Base-by-base conservation (phyloP, 352 stramenopile species). In the Pythium graminicola region DNA sequence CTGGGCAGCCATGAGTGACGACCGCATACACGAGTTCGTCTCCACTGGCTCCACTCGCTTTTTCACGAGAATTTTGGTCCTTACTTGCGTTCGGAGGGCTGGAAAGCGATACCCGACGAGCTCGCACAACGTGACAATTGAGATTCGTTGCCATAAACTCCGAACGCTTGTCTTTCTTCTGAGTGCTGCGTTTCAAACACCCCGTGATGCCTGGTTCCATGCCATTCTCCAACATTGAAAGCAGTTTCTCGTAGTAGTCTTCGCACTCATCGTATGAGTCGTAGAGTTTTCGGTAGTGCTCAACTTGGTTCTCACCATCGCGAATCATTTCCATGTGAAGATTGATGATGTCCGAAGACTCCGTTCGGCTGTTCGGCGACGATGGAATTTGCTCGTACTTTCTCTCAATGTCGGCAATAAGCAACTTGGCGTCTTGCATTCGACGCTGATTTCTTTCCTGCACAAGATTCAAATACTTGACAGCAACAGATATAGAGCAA, bases 131-230 rank as follows among this genome's bases (percentile, higher is more conserved):
- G 49, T 94, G 83, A 20, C 75, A 89, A 50, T 91, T 90, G 1
- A 94, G 48, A 64, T 94, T 94, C 9, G 79, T 91, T 2, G 81
- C 71, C 83, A 94, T 94, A 50, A 94, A 94, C 40, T 85, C 73
- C 1, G 77, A 81, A 6, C 70, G 68, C 61, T 89, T 75, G 54
- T 94, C 83, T 43, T 94, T 94, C 56, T 92, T 94, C 67, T 86
- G 80, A 27, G 80, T 88, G 51, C 81, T 92, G 26, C 83, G 83
- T 54, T 92, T 92, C 22, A 94, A 51, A 35, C 73, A 88, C 4
- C 81, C 79, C 3, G 83, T 94, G 50, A 94, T 85, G 3, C 83
- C 83, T 20, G 85, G 79, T 46, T 94, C 83, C 9, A 80, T 80
- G 26, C 83, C 83, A 29, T 89, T 69, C 39, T 89, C 77, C 5